Evolutionary conservation across 2,329 filamentous ascomycete genomes (phyloP).

Genomic region (Colletotrichum tofieldiae): DNA sequence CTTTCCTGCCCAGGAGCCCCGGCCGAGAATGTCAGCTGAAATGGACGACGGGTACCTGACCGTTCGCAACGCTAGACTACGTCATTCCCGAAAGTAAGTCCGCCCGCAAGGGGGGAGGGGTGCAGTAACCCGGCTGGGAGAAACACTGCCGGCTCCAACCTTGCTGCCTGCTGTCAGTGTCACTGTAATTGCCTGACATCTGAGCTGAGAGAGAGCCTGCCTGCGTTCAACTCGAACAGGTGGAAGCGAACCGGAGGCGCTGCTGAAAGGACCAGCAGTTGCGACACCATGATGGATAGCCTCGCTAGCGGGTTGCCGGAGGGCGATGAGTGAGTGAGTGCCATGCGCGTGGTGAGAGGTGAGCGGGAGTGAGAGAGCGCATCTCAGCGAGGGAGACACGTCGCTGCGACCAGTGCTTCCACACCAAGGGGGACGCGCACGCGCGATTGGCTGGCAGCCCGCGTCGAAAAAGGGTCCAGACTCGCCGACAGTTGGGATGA

Average conservation of each 20-base stretch:
- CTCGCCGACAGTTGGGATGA: slow-evolving; percentile 37
- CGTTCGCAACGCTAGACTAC: slow-evolving; percentile 36
- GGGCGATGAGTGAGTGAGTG: neutral
- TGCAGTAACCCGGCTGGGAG: slow-evolving; percentile 11
- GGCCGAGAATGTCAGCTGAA: slow-evolving; percentile 26
- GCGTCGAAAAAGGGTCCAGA: slow-evolving; percentile 38
- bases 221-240: neutral
- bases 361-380: neutral
- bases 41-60: slow-evolving; percentile 38
- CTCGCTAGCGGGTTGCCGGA: neutral
- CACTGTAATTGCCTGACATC: neutral
- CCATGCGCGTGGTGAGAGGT: neutral
- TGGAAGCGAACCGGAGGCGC: too few relatives aligned
- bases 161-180: slow-evolving; percentile 4
- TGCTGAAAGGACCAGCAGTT: neutral
- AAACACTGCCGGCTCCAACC: neutral
- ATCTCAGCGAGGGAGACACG: neutral
- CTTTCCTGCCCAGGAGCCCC: neutral
- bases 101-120: slow-evolving; percentile 20
- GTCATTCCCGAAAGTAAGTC: slow-evolving; percentile 37
- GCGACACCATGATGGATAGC: neutral
- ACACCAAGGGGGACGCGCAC: slow-evolving; percentile 10
- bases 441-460: slow-evolving; percentile 27
- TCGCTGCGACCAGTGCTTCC: slow-evolving; percentile 17
- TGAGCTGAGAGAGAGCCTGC: neutral